These are phyloP conservation scores for Withania somnifera DNA, from an alignment of 305 asterid species.

Conservation along the genomic window DNA sequence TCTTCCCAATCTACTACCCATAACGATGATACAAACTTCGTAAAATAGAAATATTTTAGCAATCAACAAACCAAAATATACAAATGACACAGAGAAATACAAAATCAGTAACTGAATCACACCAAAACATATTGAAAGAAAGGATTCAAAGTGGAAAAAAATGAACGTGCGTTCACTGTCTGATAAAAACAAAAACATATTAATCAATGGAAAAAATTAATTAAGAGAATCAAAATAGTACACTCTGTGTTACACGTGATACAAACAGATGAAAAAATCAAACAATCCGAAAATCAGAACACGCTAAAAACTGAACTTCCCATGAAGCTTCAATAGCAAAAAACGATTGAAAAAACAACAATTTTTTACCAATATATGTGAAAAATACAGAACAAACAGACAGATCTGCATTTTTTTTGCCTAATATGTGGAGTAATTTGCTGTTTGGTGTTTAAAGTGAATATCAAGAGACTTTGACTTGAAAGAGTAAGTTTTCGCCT, in stretches of 20 bases:
- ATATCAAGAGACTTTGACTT: too few species aligned
- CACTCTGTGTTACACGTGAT: background rate
- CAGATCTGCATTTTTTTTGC: background rate
- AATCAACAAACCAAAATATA: background rate
- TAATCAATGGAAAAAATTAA: background rate
- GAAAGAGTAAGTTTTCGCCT: too few species aligned
- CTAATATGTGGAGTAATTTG: too few species aligned
- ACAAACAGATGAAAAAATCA: background rate
- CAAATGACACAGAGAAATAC: background rate
- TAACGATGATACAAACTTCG: background rate
- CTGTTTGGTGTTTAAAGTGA: too few species aligned
- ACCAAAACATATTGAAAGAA: background rate
- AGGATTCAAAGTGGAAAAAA: background rate
- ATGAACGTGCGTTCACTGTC: background rate
- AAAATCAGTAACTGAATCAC: background rate
- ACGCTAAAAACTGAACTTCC: background rate
- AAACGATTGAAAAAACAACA: background rate
- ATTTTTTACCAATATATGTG: background rate
- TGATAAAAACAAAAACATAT: background rate
- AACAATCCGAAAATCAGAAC: background rate
- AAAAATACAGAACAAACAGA: background rate
- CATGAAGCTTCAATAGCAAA: background rate
- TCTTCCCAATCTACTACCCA: conserved; percentile 75
- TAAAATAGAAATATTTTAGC: background rate
- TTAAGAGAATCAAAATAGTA: background rate